Evolutionary conservation across 2,329 filamentous ascomycete species (phyloP).

Genomic region (Verticillium tricorpus): DNA sequence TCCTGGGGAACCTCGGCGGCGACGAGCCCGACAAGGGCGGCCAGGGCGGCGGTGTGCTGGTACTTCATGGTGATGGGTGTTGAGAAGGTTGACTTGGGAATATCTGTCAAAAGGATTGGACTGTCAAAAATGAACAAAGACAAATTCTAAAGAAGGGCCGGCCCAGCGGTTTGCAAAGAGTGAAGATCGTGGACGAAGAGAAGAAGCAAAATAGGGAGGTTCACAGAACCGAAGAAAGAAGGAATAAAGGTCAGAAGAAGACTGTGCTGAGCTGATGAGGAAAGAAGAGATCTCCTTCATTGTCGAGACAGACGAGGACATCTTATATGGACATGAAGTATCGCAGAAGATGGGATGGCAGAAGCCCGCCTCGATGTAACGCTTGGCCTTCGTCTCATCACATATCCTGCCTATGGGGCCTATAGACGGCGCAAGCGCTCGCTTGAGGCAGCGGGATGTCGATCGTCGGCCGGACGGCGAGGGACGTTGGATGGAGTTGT

Average conservation of each 20-base stretch:
- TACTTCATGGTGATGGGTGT: constrained; percentile 10
- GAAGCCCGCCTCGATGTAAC: background rate
- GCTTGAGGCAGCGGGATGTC: background rate
- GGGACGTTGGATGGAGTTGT: background rate
- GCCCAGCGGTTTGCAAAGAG: constrained; percentile 10
- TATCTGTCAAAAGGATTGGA: background rate
- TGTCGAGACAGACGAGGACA: background rate
- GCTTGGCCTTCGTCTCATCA: background rate
- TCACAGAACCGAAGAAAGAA: constrained; percentile 16
- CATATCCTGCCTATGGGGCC: background rate
- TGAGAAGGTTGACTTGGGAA: background rate
- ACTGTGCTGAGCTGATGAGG: constrained; percentile 6
- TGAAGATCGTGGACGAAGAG: constrained; percentile 6
- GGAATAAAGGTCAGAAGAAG: constrained; percentile 6
- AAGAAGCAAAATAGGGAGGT: constrained; percentile 10
- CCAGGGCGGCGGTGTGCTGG: constrained; percentile 8
- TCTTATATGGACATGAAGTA: background rate
- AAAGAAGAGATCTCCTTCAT: background rate
- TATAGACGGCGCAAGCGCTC: background rate
- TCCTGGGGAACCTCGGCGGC: constrained; percentile 49
- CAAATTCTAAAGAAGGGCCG: constrained; percentile 12
- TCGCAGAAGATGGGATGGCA: background rate
- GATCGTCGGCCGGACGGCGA: background rate
- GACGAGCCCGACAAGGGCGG: constrained; percentile 8
- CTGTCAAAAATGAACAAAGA: background rate